A percentile compares a stretch with the other conserved stretches of the same genome.
These are phyloP conservation scores for Nakaseomyces bracarensis DNA, from an alignment of 1,139 yeast species.

Conservation along the genomic window DNA sequence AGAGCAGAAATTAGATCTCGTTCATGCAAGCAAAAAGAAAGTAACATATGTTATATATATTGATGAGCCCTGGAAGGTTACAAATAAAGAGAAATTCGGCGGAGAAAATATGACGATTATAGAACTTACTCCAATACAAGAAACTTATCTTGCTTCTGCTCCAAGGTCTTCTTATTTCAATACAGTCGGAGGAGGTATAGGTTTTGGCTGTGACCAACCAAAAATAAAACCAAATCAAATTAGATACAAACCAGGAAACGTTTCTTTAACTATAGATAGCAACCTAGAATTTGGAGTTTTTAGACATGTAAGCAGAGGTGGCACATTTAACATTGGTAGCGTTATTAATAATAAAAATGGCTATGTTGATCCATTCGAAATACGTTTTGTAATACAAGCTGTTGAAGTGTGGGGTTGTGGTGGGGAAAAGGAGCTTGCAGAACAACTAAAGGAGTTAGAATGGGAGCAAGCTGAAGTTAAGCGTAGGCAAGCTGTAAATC, in stretches of 20 bases:
- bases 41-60: constrained; percentile 56
- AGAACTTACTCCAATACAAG: constrained; percentile 59
- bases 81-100: constrained; percentile 70
- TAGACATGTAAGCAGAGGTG: constrained; percentile 55
- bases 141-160: constrained; percentile 36
- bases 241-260: constrained; percentile 52
- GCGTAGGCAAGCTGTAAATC: constrained; percentile 62
- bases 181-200: constrained; percentile 67
- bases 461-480: constrained; percentile 88
- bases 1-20: constrained; percentile 23
- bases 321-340: constrained; percentile 36
- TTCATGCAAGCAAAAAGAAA: constrained; percentile 31
- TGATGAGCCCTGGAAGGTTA: constrained; percentile 65
- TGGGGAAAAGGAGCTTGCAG: constrained; percentile 61
- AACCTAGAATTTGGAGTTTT: constrained; percentile 75
- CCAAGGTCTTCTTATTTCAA: constrained; percentile 50
- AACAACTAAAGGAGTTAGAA: constrained; percentile 72
- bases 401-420: constrained; percentile 93
- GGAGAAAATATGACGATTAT: constrained; percentile 46
- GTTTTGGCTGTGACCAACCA: constrained; percentile 68
- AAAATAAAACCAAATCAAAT: constrained; percentile 38
- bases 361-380: constrained; percentile 43
- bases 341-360: constrained; percentile 17
- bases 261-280: constrained; percentile 69
- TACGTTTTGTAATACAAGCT: constrained; percentile 61